These are phyloP conservation scores for Atkinsonella hypoxylon DNA, from an alignment of 2,329 filamentous ascomycete species.

Conservation along the genomic window DNA sequence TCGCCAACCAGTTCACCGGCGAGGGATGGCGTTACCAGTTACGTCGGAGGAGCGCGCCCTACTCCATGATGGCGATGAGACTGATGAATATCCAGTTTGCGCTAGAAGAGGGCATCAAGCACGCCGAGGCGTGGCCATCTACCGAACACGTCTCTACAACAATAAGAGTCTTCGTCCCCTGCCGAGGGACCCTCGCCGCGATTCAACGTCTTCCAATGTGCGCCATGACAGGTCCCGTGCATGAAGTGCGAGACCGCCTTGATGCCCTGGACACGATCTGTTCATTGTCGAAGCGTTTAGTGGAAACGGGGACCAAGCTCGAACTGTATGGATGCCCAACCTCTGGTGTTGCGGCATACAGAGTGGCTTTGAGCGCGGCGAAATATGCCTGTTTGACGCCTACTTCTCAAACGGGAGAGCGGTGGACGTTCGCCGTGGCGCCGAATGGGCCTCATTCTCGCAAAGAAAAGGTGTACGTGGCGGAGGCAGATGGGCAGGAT, in stretches of 20 bases:
- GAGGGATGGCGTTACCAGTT: not conserved
- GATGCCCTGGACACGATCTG: not conserved
- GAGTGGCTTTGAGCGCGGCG: not conserved
- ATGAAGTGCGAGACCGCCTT: not conserved
- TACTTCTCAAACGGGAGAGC: not conserved
- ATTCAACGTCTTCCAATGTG: not conserved
- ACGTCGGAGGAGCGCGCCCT: not conserved
- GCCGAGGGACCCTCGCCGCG: not conserved
- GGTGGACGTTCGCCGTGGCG: not conserved
- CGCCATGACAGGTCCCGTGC: not conserved
- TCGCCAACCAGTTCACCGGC: not conserved
- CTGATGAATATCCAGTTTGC: not conserved
- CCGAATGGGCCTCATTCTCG: no score
- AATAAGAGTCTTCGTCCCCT: not conserved
- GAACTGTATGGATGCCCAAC: not conserved
- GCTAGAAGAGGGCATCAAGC: not conserved
- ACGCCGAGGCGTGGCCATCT: not conserved
- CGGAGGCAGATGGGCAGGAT: not conserved
- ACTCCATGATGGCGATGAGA: no score
- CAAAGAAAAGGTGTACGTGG: not conserved
- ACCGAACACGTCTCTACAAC: not conserved
- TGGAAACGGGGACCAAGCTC: not conserved
- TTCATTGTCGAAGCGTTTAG: not conserved
- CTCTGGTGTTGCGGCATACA: not conserved
- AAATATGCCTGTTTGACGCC: not conserved